A percentile compares a stretch with the other conserved stretches of the same genome.
These are phyloP conservation scores for Colletotrichum eremochloae DNA, from an alignment of 2,329 filamentous ascomycete genomes.

Conservation along the genomic window DNA sequence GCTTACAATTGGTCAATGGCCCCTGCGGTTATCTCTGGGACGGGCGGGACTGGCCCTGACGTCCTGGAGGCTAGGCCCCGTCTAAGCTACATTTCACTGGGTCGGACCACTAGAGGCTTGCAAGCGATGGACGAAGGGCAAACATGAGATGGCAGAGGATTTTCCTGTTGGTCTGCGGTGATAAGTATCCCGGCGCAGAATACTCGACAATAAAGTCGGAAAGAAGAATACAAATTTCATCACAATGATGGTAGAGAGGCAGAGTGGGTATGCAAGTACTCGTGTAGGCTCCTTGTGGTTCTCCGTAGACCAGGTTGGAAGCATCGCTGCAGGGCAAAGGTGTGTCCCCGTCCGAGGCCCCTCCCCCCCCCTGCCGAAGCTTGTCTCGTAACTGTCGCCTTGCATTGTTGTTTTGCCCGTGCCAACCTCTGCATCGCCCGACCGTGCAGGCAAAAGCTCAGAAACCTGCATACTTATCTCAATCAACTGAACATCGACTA, in stretches of 20 bases:
- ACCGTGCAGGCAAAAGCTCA: conserved; percentile 34
- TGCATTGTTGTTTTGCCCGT: conserved; percentile 36
- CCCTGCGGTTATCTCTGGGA: conserved; percentile 29
- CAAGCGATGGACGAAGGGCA: neutral
- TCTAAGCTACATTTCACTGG: conserved; percentile 24
- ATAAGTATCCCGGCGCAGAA: neutral
- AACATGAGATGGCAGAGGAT: neutral
- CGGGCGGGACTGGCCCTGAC: conserved; percentile 25
- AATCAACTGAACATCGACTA: conserved; percentile 25
- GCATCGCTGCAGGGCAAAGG: conserved; percentile 1
- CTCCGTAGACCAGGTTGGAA: conserved; percentile 12
- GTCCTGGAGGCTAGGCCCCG: conserved; percentile 24
- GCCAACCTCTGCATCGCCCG: conserved; percentile 22
- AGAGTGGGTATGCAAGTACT: neutral
- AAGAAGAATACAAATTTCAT: neutral
- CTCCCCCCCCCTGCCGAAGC: conserved; percentile 24
- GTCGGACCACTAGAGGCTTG: conserved; percentile 7
- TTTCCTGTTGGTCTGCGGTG: neutral
- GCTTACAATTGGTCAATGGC: conserved; percentile 39
- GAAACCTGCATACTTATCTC: conserved; percentile 16
- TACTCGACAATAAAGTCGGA: neutral
- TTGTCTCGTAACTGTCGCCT: conserved; percentile 39
- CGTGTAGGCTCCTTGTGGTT: neutral
- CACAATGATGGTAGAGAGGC: neutral
- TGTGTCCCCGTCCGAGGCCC: conserved; percentile 15